Evolutionary conservation across 2,329 filamentous ascomycete genomes (phyloP), one percentile per base, ranked within the genome.

Genomic region (Pezizomycotina sp.): DNA sequence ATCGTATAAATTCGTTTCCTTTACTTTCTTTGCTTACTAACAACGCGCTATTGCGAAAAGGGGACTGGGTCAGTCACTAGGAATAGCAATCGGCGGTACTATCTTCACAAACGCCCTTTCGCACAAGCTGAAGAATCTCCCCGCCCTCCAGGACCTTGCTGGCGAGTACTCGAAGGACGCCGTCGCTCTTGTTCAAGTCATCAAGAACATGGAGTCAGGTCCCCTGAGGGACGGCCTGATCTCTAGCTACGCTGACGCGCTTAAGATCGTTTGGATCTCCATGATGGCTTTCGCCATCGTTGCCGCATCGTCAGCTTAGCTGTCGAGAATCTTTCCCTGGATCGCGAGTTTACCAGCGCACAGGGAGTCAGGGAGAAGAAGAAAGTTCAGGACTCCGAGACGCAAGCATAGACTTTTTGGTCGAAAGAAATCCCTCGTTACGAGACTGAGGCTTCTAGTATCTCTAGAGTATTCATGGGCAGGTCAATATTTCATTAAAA

Each of bases 21-120:
- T n/a, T n/a, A n/a, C n/a, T n/a, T n/a, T n/a, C n/a, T n/a, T n/a
- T n/a, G n/a, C n/a, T n/a, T n/a, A n/a, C n/a, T n/a, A n/a, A n/a
- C n/a, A n/a, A n/a, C n/a, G n/a, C n/a, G n/a, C n/a, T n/a, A n/a
- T n/a, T n/a, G n/a, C n/a, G n/a, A n/a, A n/a, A n/a, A n/a, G n/a
- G 9, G 64, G 67, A 1, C 64, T 78, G 15, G 75, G 75, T 0
- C 71, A 77, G 51, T 62, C 68, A 0, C 56, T 78, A 6, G 74
- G 74, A 15, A 69, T 79, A 2, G 72, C 74, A 2, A 61, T 77
- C 33, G 69, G 71, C 2, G 74, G 75, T 3, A 71, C 74, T 20
- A 64, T 77, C 34, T 79, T 80, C 57, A 73, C 80, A 54, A 80
- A 78, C 46, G 62, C 63, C 38, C 67, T 75, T 56, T 59, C 58